Conservation (phyloP, 805 yeast species). For the Candida berthetii region DNA sequence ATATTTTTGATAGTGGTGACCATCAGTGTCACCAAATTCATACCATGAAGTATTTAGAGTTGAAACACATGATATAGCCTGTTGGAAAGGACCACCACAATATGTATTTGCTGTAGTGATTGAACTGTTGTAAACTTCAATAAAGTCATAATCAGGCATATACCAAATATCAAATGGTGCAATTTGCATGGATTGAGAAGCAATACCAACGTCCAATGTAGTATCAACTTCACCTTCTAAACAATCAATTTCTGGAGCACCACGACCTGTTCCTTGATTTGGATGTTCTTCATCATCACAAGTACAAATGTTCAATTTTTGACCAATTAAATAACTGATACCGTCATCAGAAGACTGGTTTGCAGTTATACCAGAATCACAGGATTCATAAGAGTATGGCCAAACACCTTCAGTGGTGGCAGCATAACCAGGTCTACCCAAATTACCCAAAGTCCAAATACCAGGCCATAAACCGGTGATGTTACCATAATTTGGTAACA, state of each 20-base stretch:
- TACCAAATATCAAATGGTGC: slow-evolving; percentile 97
- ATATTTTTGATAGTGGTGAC: slow-evolving; percentile 55
- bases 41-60: slow-evolving; percentile 82
- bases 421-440: slow-evolving; percentile 86
- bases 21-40: slow-evolving; percentile 47
- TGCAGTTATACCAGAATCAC: slow-evolving; percentile 94
- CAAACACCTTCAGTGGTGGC: slow-evolving; percentile 90
- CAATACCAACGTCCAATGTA: slow-evolving; percentile 41
- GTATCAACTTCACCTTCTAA: slow-evolving; percentile 78
- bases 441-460: slow-evolving; percentile 89
- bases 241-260: slow-evolving; percentile 93
- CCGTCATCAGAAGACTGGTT: slow-evolving; percentile 92
- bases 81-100: slow-evolving; percentile 91
- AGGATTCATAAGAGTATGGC: slow-evolving; percentile 85
- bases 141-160: slow-evolving; percentile 76
- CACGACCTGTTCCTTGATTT: slow-evolving; percentile 81
- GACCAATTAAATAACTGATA: slow-evolving; percentile 81
- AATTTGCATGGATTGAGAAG: slow-evolving; percentile 86
- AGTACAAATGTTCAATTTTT: slow-evolving; percentile 68
- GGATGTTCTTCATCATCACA: slow-evolving; percentile 87
- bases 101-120: slow-evolving; percentile 81
- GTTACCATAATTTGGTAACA: slow-evolving; percentile 73
- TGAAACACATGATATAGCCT: slow-evolving; percentile 82
- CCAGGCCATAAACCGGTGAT: slow-evolving; percentile 94
- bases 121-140: slow-evolving; percentile 63